Evolutionary conservation across 345 rosid genomes (phyloP).

Genomic region (Salix brachista): DNA sequence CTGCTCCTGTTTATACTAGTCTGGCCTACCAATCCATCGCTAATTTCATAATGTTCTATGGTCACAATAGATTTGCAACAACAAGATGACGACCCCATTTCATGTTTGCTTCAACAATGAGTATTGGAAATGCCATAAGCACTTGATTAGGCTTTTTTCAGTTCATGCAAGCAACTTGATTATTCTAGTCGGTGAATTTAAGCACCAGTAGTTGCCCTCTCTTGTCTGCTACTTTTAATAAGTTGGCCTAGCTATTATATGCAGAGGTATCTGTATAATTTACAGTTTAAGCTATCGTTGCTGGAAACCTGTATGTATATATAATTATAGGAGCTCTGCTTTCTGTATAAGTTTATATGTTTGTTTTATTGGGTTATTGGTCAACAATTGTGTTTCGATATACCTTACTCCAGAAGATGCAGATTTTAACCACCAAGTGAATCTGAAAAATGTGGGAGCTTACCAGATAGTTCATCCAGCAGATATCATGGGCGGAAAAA

Average conservation of each 20-base stretch:
- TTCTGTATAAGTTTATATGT: neutral
- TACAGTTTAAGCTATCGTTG: neutral
- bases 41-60: conserved; percentile 8
- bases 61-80: conserved; percentile 3
- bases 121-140: conserved; percentile 2
- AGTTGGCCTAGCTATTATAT: neutral
- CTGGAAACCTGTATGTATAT: neutral
- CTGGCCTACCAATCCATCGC: conserved; percentile 12
- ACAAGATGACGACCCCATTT: conserved; percentile 3
- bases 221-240: neutral
- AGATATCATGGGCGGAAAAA: neutral
- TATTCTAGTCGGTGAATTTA: neutral
- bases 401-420: neutral
- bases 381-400: neutral
- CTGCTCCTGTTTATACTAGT: conserved; percentile 4
- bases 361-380: neutral
- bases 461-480: neutral
- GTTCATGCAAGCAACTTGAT: conserved; percentile 1
- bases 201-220: neutral
- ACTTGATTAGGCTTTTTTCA: neutral
- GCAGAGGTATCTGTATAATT: neutral
- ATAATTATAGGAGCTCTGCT: neutral
- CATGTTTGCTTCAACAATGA: neutral
- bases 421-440: neutral
- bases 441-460: neutral